Percentiles rank a stretch among this genome's conserved stretches.
Evolutionary conservation across 2,329 filamentous ascomycete genomes (phyloP).

Genomic region (Sphaerostilbella broomeana): DNA sequence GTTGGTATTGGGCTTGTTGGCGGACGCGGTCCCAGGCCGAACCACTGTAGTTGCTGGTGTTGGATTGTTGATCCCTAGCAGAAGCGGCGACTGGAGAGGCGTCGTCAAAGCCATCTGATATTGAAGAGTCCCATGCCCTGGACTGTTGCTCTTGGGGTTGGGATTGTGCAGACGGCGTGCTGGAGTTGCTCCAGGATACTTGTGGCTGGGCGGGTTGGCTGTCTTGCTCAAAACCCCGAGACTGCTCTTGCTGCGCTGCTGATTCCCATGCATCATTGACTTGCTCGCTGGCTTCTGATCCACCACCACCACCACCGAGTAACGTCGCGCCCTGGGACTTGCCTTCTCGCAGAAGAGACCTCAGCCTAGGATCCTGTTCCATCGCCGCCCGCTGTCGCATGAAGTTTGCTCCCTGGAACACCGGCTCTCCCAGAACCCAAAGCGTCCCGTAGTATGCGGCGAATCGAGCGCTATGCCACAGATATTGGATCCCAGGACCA

Average conservation of each 20-base stretch:
- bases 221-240: conserved; percentile 5
- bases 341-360: conserved; percentile 18
- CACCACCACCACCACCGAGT: conserved; percentile 9
- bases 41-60: conserved; percentile 17
- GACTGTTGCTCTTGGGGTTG: conserved; percentile 10
- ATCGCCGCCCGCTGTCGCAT: conserved; percentile 19
- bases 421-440: conserved; percentile 21
- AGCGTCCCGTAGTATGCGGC: conserved; percentile 25
- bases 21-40: conserved; percentile 43
- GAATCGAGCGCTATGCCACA: conserved; percentile 34
- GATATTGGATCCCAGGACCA: conserved; percentile 19
- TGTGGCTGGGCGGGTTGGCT: conserved; percentile 9
- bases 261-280: conserved; percentile 15
- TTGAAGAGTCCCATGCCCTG: conserved; percentile 19
- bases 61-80: conserved; percentile 17
- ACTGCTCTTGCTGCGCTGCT: conserved; percentile 15
- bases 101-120: conserved; percentile 31
- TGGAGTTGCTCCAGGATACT: conserved; percentile 14
- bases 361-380: conserved; percentile 25
- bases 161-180: conserved; percentile 1
- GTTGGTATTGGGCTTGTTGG: conserved; percentile 28
- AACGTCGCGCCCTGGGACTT: conserved; percentile 15
- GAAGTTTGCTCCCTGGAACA: conserved; percentile 26
- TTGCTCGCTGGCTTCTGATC: conserved; percentile 14
- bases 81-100: conserved; percentile 37